These are phyloP conservation scores for Juncus inflexus DNA, from an alignment of 176 grass and related monocot species.

Conservation along the genomic window DNA sequence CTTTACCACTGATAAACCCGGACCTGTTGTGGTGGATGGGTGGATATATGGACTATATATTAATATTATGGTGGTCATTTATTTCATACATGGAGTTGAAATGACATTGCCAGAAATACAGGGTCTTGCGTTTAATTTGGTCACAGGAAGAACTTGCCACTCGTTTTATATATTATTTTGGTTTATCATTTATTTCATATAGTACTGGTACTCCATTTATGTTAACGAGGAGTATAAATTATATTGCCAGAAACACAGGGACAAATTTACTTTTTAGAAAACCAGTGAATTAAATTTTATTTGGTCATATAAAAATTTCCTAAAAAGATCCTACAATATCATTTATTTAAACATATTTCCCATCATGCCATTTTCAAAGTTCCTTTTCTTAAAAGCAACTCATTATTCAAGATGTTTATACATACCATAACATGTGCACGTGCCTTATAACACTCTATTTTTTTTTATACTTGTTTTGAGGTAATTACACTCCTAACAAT, in stretches of 20 bases:
- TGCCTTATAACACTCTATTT: slow-evolving; percentile 4
- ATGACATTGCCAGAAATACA: no score
- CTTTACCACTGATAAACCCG: no score
- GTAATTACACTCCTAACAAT: no score
- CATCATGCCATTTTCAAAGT: background rate
- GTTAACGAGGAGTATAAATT: slow-evolving; percentile 15
- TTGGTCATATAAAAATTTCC: slow-evolving; percentile 20
- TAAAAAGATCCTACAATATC: slow-evolving; percentile 23
- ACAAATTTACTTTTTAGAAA: background rate
- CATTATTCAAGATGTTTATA: slow-evolving; percentile 21
- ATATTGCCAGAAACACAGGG: background rate
- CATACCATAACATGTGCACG: slow-evolving; percentile 14
- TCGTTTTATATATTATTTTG: slow-evolving; percentile 5
- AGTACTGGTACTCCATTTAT: slow-evolving; percentile 5
- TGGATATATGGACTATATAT: no score
- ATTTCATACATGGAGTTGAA: no score
- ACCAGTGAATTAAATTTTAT: slow-evolving; percentile 2
- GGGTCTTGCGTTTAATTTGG: no score
- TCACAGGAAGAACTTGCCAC: background rate
- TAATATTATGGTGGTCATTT: no score
- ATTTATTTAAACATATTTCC: slow-evolving; percentile 14
- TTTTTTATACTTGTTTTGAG: no score
- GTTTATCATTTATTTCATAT: slow-evolving; percentile 24
- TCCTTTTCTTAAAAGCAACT: slow-evolving; percentile 27
- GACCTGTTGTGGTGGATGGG: no score